These are phyloP conservation scores for Schizonepeta tenuifolia DNA, from an alignment of 257 asterid species.

Conservation along the genomic window DNA sequence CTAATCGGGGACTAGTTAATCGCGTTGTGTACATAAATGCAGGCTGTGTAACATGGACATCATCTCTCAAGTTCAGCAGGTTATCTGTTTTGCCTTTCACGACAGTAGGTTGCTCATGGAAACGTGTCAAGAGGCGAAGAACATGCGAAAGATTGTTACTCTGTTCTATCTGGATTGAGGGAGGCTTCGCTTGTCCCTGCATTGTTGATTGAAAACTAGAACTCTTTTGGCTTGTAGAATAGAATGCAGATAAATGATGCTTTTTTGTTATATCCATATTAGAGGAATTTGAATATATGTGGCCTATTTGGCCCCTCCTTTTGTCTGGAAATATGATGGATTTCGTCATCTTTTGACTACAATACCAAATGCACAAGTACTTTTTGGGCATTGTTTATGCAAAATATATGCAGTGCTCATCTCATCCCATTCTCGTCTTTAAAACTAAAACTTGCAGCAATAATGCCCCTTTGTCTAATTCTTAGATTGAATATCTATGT, in stretches of 20 bases:
- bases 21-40: slow-evolving; percentile 31
- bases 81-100: slow-evolving; percentile 94
- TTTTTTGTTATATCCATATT: slow-evolving; percentile 1
- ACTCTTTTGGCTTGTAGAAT: slow-evolving; percentile 21
- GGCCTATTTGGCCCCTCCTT: slow-evolving; percentile 16
- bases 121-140: slow-evolving; percentile 96
- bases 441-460: background rate
- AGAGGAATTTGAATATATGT: background rate
- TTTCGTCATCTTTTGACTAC: slow-evolving; percentile 20
- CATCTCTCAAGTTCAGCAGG: slow-evolving; percentile 95
- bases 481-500: too few relatives aligned
- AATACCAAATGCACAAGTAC: slow-evolving; percentile 13
- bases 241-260: slow-evolving; percentile 16
- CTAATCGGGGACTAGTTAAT: background rate
- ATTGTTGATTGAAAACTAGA: slow-evolving; percentile 25
- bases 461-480: background rate
- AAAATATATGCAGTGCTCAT: background rate
- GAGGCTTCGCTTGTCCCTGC: slow-evolving; percentile 23
- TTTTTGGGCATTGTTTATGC: too few relatives aligned
- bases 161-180: slow-evolving; percentile 85
- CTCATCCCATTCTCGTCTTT: slow-evolving; percentile 2
- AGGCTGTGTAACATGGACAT: slow-evolving; percentile 99
- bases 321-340: slow-evolving; percentile 20
- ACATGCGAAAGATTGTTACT: slow-evolving; percentile 88
- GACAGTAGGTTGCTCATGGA: slow-evolving; percentile 96